phyloP scores from a whole-genome alignment of 257 asterid species.

The Nicotiana otophora region DNA sequence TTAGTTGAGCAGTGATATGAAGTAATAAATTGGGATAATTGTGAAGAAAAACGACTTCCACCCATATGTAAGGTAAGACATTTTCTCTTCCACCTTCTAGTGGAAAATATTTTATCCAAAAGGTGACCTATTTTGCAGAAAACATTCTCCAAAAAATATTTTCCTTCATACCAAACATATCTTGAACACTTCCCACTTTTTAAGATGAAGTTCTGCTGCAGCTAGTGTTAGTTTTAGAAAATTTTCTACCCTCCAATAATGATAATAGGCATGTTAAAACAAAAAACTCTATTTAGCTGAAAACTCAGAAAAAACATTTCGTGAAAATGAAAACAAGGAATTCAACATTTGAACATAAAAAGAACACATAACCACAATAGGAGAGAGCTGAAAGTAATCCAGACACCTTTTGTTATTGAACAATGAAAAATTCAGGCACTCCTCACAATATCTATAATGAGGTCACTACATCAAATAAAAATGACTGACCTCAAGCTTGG shows the following conservation, averaged over 20 bases:
- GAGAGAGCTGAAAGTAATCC: not conserved
- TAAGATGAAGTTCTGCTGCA: not conserved
- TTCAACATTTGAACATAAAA: not conserved
- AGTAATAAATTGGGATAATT: not conserved
- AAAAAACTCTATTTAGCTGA: not conserved
- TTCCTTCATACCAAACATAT: not conserved
- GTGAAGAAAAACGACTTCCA: not conserved
- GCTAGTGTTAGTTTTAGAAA: not conserved
- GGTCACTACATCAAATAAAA: not conserved
- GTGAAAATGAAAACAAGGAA: not conserved
- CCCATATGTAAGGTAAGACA: not conserved
- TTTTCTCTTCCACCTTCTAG: not conserved
- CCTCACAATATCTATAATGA: slow-evolving; percentile 1
- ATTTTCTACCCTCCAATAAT: not conserved
- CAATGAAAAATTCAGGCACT: not conserved
- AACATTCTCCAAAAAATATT: not conserved
- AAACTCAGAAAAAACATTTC: not conserved
- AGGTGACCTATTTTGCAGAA: not conserved
- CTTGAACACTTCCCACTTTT: not conserved
- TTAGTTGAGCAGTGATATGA: not conserved
- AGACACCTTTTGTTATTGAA: not conserved
- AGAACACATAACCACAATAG: not conserved
- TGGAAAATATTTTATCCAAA: not conserved
- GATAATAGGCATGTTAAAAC: not conserved
- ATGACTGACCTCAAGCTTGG: slow-evolving; percentile 73